phyloP scores from a whole-genome alignment of 495 filamentous ascomycete genomes.

The Neurospora sp. region DNA sequence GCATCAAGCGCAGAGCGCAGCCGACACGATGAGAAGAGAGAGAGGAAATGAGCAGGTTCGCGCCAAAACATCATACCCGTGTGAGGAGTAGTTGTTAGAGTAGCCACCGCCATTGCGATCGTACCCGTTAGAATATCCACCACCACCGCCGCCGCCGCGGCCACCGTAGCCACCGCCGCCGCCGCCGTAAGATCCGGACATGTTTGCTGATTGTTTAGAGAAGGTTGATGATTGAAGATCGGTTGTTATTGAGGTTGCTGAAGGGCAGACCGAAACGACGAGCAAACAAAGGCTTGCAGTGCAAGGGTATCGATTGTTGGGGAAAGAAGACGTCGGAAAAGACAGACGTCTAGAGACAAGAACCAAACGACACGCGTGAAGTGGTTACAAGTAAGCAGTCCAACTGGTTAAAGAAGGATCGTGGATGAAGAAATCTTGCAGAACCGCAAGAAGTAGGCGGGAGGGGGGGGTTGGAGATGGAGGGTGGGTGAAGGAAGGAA shows the following conservation, averaged over 20 bases:
- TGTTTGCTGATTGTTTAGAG: constrained; percentile 4
- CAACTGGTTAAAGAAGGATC: neutral
- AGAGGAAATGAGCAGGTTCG: constrained; percentile 2
- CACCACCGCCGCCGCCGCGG: constrained; percentile 38
- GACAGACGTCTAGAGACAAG: neutral
- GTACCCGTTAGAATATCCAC: constrained; percentile 27
- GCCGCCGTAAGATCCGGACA: constrained; percentile 23
- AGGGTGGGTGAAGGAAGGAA: neutral
- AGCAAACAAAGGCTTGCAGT: neutral
- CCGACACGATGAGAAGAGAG: constrained; percentile 5
- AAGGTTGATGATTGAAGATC: neutral
- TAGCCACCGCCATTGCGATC: constrained; percentile 24
- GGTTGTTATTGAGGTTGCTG: neutral
- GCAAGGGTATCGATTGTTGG: neutral
- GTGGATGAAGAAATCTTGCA: neutral
- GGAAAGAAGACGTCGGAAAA: neutral
- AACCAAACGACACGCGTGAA: neutral
- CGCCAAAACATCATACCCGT: constrained; percentile 15
- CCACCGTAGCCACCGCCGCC: constrained; percentile 55
- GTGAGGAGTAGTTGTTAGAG: constrained; percentile 14
- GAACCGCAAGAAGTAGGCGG: neutral
- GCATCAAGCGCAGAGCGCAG: constrained; percentile 2
- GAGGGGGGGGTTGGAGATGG: neutral
- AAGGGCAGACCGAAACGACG: neutral
- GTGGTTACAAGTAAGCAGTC: neutral